A percentile compares a stretch with the other conserved stretches of the same genome.
phyloP scores from a whole-genome alignment of 345 rosid species.

The Dipteronia sinensis region DNA sequence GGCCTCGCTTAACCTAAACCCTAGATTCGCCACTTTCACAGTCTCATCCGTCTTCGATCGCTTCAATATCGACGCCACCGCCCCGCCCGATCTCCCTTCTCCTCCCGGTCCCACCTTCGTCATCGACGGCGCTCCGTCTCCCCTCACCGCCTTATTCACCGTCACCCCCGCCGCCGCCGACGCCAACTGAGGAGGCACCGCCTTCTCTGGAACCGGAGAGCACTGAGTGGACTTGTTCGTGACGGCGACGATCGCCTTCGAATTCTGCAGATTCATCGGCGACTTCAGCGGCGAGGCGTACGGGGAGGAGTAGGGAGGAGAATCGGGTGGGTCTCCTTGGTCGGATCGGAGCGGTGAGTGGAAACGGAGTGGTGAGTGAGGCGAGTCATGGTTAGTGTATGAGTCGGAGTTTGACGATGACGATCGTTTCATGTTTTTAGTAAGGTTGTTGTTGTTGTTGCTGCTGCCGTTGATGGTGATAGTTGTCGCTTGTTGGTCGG shows the following conservation, averaged over 20 bases:
- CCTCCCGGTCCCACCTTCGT: constrained; percentile 38
- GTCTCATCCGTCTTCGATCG: constrained; percentile 41
- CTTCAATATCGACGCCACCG: constrained; percentile 31
- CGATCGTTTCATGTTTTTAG: constrained; percentile 54
- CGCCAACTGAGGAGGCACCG: constrained; percentile 9
- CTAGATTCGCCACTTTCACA: constrained; percentile 50
- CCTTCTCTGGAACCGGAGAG: constrained; percentile 26
- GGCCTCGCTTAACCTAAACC: constrained; percentile 66
- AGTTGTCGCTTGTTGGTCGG: not conserved
- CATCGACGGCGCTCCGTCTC: constrained; percentile 31
- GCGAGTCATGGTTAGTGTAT: constrained; percentile 47
- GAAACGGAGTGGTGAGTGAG: constrained; percentile 67
- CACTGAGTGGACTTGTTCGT: constrained; percentile 49
- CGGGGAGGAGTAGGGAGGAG: constrained; percentile 65
- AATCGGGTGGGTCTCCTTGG: constrained; percentile 52
- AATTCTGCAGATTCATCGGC: constrained; percentile 18
- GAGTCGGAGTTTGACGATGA: constrained; percentile 67
- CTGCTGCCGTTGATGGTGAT: not conserved
- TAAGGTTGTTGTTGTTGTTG: constrained; percentile 12
- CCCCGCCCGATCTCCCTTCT: constrained; percentile 21
- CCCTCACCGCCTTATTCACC: constrained; percentile 47
- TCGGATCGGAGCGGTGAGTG: constrained; percentile 73
- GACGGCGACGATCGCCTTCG: constrained; percentile 55
- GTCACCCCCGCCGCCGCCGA: constrained; percentile 33
- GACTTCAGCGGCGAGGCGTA: constrained; percentile 51